Evolutionary conservation across 2,329 filamentous ascomycete genomes (phyloP).

Genomic region (Cladobotryum mycophilum): DNA sequence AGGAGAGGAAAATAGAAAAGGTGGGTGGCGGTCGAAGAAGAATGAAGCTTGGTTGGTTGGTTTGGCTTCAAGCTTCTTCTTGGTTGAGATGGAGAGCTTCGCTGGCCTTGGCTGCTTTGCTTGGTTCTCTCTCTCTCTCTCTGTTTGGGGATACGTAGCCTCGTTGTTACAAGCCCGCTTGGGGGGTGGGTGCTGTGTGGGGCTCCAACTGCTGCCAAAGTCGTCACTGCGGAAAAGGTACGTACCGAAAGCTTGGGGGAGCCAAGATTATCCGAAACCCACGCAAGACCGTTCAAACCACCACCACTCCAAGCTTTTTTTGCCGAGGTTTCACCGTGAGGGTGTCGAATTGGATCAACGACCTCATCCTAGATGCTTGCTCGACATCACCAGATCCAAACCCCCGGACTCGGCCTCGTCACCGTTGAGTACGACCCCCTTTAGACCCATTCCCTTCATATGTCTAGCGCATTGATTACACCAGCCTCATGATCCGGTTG

Average conservation of each 20-base stretch:
- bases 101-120: not conserved
- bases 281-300: not conserved
- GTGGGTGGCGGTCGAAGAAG: not conserved
- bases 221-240: conserved; percentile 5
- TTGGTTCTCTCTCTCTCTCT: not conserved
- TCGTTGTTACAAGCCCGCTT: conserved; percentile 11
- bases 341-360: not conserved
- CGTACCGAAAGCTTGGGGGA: not conserved
- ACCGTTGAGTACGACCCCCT: too few species aligned
- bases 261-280: too few species aligned
- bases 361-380: conserved; percentile 1
- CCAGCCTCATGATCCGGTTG: not conserved
- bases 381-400: not conserved
- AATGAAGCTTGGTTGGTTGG: conserved; percentile 8
- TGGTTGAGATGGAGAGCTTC: conserved; percentile 1
- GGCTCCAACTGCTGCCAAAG: not conserved
- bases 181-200: not conserved
- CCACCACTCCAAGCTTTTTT: not conserved
- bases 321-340: not conserved
- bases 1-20: not conserved
- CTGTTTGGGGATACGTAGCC: conserved; percentile 34
- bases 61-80: conserved; percentile 9
- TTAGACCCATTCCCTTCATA: too few species aligned
- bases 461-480: too few species aligned
- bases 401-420: too few species aligned